Evolutionary conservation across 805 yeast genomes (phyloP).

Genomic region (Suhomyces canberraensis): DNA sequence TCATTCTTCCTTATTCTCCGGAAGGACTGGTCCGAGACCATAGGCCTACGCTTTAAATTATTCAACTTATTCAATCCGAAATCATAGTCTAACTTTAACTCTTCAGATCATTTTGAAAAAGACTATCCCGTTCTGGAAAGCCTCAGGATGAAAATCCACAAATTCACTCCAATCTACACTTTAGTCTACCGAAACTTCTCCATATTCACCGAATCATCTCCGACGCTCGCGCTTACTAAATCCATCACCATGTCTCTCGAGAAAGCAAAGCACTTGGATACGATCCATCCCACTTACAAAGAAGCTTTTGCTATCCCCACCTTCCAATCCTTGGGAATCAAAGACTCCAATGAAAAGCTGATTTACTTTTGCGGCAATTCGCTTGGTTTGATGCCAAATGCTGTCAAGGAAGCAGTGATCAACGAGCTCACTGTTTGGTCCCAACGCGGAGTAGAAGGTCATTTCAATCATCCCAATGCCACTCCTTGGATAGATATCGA

Average conservation of each 20-base stretch:
- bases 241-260: slow-evolving; percentile 1
- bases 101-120: no score
- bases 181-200: no score
- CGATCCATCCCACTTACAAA: slow-evolving; percentile 33
- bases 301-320: slow-evolving; percentile 67
- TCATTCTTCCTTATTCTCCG: no score
- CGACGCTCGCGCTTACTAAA: no score
- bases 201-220: no score
- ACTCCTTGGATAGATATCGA: slow-evolving; percentile 86
- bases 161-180: no score
- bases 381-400: slow-evolving; percentile 83
- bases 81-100: no score
- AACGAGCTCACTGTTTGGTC: slow-evolving; percentile 83
- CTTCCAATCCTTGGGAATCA: slow-evolving; percentile 53
- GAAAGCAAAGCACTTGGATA: slow-evolving; percentile 1
- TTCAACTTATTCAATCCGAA: no score
- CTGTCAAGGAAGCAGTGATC: slow-evolving; percentile 53
- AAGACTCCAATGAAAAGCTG: slow-evolving; percentile 11
- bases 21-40: no score
- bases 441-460: slow-evolving; percentile 77
- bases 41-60: no score
- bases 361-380: slow-evolving; percentile 86
- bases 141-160: no score
- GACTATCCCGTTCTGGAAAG: no score
- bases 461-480: slow-evolving; percentile 64